Evolutionary conservation across 2,329 filamentous ascomycete genomes (phyloP), one percentile per base, ranked within the genome.

Genomic region (Penicillium sp.): DNA sequence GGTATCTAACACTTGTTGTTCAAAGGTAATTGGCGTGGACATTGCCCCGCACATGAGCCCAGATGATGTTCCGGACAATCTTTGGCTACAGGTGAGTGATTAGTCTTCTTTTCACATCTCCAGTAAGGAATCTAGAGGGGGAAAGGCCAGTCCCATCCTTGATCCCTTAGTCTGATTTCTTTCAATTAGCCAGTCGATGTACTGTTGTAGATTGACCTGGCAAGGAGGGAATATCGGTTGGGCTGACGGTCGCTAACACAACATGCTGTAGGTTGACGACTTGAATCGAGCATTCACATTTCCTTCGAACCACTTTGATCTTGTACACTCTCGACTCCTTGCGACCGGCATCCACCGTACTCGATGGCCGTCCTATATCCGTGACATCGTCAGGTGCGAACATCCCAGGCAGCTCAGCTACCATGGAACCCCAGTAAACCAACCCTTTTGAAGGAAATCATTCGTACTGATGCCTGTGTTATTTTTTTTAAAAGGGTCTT

Each of bases 361-460:
- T 58, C 82, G 90, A 70, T 97, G 92, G 92, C 74, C 77, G 53
- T 80, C 81, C 29, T 96, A 95, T 72, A 73, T 96, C 60, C 79
- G 80, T 63, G 92, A 96, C 64, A 89, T 96, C 57, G 83, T 85
- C 61, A 76, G 73, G 76, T 78, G 66, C 65, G 71, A 56, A 54
- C 46, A 45, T 33, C 27, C 55, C 40, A 37, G 52, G 35, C 31
- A 43, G 33, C 9, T 47, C 27, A 18, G 26, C n/a, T 47, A 42
- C 25, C 23, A 35, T 47, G 48, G 31, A 29, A 35, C 35, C 27
- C 23, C 25, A 35, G 37, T 42, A 7, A 25, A 22, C n/a, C 20
- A 14, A 15, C 43, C 15, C 18, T 37, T 31, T 35, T n/a, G 29
- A 9, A 27, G 37, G 37, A 47, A 15, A 15, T 8, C 15, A 12